Conservation (phyloP, 139 green algal genomes). For the Edaphochlamys debaryana region DNA sequence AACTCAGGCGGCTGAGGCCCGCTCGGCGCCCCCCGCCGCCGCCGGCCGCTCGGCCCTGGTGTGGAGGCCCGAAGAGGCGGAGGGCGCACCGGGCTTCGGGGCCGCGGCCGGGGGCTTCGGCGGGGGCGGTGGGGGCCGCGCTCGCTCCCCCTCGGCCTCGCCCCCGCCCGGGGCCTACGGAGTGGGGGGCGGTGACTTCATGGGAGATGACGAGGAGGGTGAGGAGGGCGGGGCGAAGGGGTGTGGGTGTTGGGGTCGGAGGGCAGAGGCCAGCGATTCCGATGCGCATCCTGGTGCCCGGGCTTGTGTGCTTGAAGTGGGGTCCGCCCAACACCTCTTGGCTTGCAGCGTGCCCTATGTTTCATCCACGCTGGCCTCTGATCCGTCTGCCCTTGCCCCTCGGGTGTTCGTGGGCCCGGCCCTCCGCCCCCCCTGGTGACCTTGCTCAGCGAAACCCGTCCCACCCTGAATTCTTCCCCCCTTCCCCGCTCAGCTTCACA, state of each 20-base stretch:
- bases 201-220: slow-evolving; percentile 35
- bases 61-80: not conserved
- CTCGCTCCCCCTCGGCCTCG: slow-evolving; percentile 8
- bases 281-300: not conserved
- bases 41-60: not conserved
- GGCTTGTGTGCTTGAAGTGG: not conserved
- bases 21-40: no score
- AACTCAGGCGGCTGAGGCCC: no score
- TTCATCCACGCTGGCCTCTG: no score
- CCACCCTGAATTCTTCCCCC: not conserved
- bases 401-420: no score
- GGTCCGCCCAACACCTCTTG: no score
- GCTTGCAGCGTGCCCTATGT: no score
- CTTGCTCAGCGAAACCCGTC: not conserved
- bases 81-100: no score
- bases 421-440: no score
- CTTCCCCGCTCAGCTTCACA: not conserved
- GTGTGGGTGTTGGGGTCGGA: not conserved
- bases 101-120: no score
- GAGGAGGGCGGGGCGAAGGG: no score
- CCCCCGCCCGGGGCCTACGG: slow-evolving; percentile 10
- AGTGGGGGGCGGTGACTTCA: not conserved
- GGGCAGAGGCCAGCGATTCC: not conserved
- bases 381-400: no score
- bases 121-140: no score